Percentiles rank a stretch among this genome's conserved stretches.
phyloP scores from a whole-genome alignment of 108 stramenopile genomes.

The Asterionellopsis glacialis region DNA sequence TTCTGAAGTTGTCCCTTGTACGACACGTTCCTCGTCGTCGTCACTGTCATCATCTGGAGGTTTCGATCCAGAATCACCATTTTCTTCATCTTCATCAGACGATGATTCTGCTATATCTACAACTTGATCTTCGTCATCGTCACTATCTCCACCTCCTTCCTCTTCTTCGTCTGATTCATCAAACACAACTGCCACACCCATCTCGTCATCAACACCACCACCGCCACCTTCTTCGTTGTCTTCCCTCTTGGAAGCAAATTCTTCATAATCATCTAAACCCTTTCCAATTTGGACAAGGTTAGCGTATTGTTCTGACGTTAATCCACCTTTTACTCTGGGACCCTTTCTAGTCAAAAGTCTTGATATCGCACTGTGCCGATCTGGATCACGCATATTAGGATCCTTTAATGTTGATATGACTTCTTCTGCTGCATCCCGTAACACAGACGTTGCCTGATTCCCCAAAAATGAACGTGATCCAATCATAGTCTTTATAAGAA shows the following conservation, averaged over 20 bases:
- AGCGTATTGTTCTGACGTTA: constrained; percentile 66
- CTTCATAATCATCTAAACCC: constrained; percentile 80
- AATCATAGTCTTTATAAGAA: constrained; percentile 34
- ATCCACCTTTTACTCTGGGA: constrained; percentile 15
- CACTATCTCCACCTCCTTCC: constrained; percentile 62
- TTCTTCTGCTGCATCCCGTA: constrained; percentile 93
- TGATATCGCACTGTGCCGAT: constrained; percentile 71
- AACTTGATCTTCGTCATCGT: constrained; percentile 81
- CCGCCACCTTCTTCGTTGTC: constrained; percentile 34
- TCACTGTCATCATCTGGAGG: constrained; percentile 22
- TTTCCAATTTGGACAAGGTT: constrained; percentile 84
- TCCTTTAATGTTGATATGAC: constrained; percentile 83
- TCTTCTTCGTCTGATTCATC: constrained; percentile 91
- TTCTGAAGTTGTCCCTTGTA: constrained; percentile 30
- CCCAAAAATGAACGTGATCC: constrained; percentile 66
- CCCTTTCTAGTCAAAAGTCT: constrained; percentile 69
- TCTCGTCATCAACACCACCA: constrained; percentile 81
- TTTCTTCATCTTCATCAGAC: constrained; percentile 75
- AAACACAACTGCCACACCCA: constrained; percentile 97
- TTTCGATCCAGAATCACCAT: constrained; percentile 7
- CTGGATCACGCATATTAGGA: constrained; percentile 65
- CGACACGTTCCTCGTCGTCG: constrained; percentile 58
- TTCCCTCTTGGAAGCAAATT: constrained; percentile 20
- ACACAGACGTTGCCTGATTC: constrained; percentile 86
- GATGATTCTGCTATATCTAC: constrained; percentile 59